Evolutionary conservation across 108 stramenopile species (phyloP).

Genomic region (Conticribra guillardii): DNA sequence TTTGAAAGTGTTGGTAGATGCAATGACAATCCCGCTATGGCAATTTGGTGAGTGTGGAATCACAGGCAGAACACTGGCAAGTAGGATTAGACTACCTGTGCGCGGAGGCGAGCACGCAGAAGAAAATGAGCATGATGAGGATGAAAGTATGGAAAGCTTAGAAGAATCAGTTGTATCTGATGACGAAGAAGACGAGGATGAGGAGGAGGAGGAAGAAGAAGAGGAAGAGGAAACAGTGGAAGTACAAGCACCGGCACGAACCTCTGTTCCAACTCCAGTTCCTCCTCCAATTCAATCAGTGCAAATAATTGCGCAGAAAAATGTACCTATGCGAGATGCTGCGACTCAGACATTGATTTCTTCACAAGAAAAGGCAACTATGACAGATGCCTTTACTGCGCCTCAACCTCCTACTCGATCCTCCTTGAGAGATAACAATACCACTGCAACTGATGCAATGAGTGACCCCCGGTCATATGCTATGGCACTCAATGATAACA

Average conservation of each 20-base stretch:
- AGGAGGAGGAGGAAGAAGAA: constrained; percentile 27
- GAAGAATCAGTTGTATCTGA: constrained; percentile 44
- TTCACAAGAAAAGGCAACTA: constrained; percentile 32
- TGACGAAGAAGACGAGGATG: constrained; percentile 44
- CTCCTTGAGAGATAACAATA: neutral
- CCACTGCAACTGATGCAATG: neutral
- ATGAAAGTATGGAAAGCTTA: constrained; percentile 35
- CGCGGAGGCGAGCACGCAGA: constrained; percentile 34
- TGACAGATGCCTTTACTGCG: constrained; percentile 26
- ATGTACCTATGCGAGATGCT: constrained; percentile 48
- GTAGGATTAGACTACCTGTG: constrained; percentile 41
- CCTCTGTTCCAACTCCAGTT: neutral
- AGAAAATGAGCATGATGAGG: constrained; percentile 30
- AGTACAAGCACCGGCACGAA: constrained; percentile 10
- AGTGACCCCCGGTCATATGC: no score
- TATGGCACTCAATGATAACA: no score
- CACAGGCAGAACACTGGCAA: constrained; percentile 48
- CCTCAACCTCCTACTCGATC: constrained; percentile 1
- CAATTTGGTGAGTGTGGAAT: constrained; percentile 73
- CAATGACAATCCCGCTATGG: constrained; percentile 78
- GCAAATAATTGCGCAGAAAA: constrained; percentile 32
- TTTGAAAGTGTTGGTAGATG: constrained; percentile 66
- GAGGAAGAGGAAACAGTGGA: constrained; percentile 21
- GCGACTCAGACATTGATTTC: constrained; percentile 35
- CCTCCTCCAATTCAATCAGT: constrained; percentile 7